Base-by-base conservation (phyloP, 306 rosid species). In the Castanopsis chinensis region DNA sequence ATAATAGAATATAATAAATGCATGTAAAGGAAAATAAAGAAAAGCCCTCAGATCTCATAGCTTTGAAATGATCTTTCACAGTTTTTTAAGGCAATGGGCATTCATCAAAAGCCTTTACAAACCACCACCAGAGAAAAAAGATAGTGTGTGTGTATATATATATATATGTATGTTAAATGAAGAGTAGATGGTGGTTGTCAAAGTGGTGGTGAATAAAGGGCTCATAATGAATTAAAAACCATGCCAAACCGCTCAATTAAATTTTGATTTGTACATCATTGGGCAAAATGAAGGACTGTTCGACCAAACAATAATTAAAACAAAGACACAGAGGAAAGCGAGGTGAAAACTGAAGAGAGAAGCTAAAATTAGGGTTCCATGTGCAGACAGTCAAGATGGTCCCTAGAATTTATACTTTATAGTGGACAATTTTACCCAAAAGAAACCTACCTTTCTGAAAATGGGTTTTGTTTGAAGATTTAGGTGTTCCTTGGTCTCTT, bases 41-140 rank as follows among this genome's bases (percentile, higher is more conserved):
- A 57, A 79, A 5, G 68, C 79, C 83, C 82, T 79, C 86, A 61
- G 86, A 87, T 84, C 88, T 76, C 84, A 79, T 69, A 81, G 76
- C 76, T 71, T 79, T 25, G 17, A 27, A 37, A 10, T 27, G 28
- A 63, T 82, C 88, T 77, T 70, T 41, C 49, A 64, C 41, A 25
- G 73, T 61, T 52, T 49, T 43, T 52, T 6, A 61, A 76, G 56
- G 63, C 80, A 71, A 28, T 63, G 85, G 45, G 83, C 54, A 68
- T 75, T 83, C 83, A 54, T 59, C 83, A 71, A 81, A 71, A 71
- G 53, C 85, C 77, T 54, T 75, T 56, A 49, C 59, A 80, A 43
- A 64, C 73, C 72, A 77, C 75, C 71, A 76, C 30, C 33, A 2
- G 1, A 17, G 13, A 20, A 4, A 13, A 15, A 15, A 13, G 1